Conservation (phyloP, 306 rosid species). For the Quercus suber region DNA sequence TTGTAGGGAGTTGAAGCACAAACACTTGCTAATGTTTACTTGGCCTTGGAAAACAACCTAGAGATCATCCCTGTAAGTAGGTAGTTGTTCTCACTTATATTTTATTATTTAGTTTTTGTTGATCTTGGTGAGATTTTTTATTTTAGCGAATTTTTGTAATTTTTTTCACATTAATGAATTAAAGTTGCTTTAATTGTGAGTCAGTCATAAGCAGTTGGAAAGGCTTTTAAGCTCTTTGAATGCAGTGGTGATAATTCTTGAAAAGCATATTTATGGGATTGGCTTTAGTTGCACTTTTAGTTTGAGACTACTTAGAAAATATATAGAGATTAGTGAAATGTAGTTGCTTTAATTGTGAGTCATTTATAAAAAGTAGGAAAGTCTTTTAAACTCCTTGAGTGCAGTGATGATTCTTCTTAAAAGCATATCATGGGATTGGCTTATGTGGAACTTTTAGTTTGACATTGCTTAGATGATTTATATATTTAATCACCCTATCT, state of each 20-base stretch:
- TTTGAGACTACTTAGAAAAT: neutral
- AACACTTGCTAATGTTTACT: conserved; percentile 88
- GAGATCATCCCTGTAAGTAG: conserved; percentile 83
- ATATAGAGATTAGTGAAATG: neutral
- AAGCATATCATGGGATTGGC: no score
- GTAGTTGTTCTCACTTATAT: neutral
- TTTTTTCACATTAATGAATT: neutral
- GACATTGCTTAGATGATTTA: no score
- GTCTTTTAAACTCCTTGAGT: no score
- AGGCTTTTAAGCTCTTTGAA: neutral
- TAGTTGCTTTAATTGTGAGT: no score
- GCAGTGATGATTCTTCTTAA: no score
- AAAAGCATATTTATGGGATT: neutral
- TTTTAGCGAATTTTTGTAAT: neutral
- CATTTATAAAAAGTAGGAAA: no score
- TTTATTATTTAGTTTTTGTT: neutral
- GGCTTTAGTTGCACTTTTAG: neutral
- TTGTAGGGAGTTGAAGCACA: conserved; percentile 94
- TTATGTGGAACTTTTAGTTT: no score
- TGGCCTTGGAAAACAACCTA: conserved; percentile 82
- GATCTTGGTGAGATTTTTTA: neutral
- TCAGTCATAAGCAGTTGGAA: neutral
- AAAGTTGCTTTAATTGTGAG: neutral
- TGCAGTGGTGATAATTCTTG: neutral
- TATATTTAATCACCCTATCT: no score